Percentiles rank a stretch among this genome's conserved stretches.
These are phyloP conservation scores for Bassia scoparia DNA, from an alignment of 148 eudicot species.

Conservation along the genomic window DNA sequence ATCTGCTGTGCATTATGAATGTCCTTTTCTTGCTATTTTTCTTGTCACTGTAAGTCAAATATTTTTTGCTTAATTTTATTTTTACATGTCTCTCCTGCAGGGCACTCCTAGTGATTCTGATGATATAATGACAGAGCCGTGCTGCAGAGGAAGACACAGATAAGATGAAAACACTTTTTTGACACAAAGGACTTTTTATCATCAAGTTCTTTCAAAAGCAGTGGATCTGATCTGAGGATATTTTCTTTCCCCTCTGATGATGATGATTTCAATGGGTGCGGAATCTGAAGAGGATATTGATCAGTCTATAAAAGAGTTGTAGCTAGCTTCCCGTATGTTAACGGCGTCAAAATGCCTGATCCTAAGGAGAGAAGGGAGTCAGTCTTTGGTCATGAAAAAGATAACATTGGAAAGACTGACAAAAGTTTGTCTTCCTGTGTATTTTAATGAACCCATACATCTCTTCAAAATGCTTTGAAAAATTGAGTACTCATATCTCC, in stretches of 20 bases:
- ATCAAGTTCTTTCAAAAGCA: constrained; percentile 69
- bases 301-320: constrained; percentile 52
- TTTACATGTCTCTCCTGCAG: constrained; percentile 30
- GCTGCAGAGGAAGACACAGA: constrained; percentile 79
- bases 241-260: constrained; percentile 72
- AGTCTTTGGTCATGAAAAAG: constrained; percentile 95
- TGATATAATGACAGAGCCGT: constrained; percentile 64
- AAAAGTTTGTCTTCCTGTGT: constrained; percentile 84
- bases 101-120: constrained; percentile 65
- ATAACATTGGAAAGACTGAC: constrained; percentile 78
- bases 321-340: constrained; percentile 46
- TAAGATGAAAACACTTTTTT: constrained; percentile 64
- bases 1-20: neutral
- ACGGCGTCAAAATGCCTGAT: constrained; percentile 72
- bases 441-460: constrained; percentile 79
- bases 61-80: constrained; percentile 1
- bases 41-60: constrained; percentile 5
- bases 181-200: constrained; percentile 74
- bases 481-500: constrained; percentile 71
- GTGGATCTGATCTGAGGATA: constrained; percentile 52
- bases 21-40: neutral
- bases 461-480: constrained; percentile 78
- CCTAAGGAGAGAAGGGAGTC: constrained; percentile 74
- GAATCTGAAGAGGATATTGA: constrained; percentile 53
- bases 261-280: constrained; percentile 36